These are phyloP conservation scores for Helichrysum umbraculigerum DNA, from an alignment of 129 eudicot genomes.

Conservation along the genomic window DNA sequence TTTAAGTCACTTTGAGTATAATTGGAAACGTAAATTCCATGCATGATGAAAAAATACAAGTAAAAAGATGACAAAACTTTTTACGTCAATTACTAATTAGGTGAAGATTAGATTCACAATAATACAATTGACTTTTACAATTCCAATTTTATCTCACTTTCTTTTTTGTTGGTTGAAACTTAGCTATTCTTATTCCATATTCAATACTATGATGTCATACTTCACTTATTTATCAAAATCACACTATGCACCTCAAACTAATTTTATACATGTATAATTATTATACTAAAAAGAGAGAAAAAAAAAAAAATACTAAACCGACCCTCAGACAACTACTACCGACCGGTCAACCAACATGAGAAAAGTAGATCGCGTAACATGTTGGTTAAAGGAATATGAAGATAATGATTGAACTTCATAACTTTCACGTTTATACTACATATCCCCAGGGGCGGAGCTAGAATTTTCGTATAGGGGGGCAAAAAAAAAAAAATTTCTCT, in stretches of 20 bases:
- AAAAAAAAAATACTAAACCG: no score
- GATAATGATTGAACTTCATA: no score
- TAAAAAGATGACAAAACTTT: not conserved
- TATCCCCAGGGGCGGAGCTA: no score
- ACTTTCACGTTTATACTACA: no score
- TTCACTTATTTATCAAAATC: not conserved
- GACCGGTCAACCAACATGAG: no score
- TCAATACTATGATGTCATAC: not conserved
- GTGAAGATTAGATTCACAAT: slow-evolving; percentile 26
- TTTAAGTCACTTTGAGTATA: not conserved
- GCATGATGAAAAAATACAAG: not conserved
- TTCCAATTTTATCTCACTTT: not conserved
- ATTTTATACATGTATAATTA: not conserved
- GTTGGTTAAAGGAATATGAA: no score
- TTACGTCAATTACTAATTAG: slow-evolving; percentile 19
- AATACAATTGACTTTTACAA: slow-evolving; percentile 1
- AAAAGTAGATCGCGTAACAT: no score
- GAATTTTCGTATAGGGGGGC: no score
- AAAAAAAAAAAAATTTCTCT: no score
- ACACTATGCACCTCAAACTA: not conserved
- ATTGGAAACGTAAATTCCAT: not conserved
- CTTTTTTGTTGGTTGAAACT: slow-evolving; percentile 27
- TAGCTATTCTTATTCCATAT: not conserved
- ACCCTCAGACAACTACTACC: no score
- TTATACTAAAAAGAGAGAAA: no score